Percentiles rank a stretch among this genome's conserved stretches.
These are phyloP conservation scores for Flaveria brownii DNA, from an alignment of 129 eudicot genomes.

Conservation along the genomic window DNA sequence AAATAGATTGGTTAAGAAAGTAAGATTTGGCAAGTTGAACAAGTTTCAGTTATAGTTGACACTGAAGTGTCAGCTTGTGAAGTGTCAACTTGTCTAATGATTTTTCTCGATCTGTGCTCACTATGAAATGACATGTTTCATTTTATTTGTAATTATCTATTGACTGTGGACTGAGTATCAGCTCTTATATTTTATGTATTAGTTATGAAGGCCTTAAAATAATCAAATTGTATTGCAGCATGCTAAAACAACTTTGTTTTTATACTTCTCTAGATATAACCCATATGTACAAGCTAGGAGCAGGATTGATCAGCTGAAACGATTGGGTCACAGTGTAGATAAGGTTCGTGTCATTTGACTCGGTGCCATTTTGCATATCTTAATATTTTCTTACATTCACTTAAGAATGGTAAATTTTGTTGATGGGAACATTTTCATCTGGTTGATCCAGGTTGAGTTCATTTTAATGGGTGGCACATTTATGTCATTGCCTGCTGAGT, in stretches of 20 bases:
- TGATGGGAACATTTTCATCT: neutral
- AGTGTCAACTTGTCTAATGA: too few species aligned
- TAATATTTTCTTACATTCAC: neutral
- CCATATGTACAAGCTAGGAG: constrained; percentile 97
- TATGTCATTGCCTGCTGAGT: constrained; percentile 95
- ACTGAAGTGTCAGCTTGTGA: neutral
- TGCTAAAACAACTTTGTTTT: neutral
- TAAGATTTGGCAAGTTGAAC: neutral
- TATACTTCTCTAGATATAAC: constrained; percentile 63
- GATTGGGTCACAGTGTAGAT: constrained; percentile 97
- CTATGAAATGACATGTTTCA: neutral
- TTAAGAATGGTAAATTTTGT: neutral
- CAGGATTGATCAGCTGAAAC: constrained; percentile 96
- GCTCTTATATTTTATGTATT: neutral
- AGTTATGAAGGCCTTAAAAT: neutral
- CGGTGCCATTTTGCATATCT: neutral
- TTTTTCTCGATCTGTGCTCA: too few species aligned
- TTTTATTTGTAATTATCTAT: neutral
- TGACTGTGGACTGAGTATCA: neutral
- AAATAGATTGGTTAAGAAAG: neutral
- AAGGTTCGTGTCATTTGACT: constrained; percentile 46
- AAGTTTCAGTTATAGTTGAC: neutral
- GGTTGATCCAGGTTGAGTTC: constrained; percentile 72
- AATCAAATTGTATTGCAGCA: neutral
- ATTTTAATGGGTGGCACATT: constrained; percentile 98